Percentiles rank a stretch among this genome's conserved stretches.
Evolutionary conservation across 139 green algal species (phyloP).

Genomic region (Coelastrella sp.): DNA sequence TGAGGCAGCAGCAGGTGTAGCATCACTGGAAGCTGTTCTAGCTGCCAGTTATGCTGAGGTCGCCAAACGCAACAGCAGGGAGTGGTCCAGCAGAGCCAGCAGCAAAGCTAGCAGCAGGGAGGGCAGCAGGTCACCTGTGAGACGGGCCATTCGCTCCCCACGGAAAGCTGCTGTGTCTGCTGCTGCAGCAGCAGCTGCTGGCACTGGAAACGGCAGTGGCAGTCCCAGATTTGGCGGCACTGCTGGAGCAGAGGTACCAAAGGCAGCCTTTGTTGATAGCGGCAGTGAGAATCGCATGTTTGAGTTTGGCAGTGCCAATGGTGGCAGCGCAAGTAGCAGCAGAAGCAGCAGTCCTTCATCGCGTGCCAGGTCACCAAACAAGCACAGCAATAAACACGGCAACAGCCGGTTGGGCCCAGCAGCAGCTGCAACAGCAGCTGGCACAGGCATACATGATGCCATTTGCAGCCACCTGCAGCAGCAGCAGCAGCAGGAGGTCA

Average conservation of each 20-base stretch:
- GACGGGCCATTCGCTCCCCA: not conserved
- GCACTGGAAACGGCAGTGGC: not conserved
- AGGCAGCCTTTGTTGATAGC: no score
- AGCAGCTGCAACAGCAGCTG: not conserved
- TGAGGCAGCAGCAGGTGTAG: not conserved
- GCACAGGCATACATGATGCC: not conserved
- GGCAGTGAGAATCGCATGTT: not conserved
- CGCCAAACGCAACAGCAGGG: not conserved
- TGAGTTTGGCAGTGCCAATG: not conserved
- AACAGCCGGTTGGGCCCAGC: not conserved
- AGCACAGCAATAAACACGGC: not conserved
- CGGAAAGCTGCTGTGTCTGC: not conserved
- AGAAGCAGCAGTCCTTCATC: no score
- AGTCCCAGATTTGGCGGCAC: not conserved
- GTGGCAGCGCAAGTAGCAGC: no score
- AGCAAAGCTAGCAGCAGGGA: not conserved
- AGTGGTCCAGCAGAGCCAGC: not conserved
- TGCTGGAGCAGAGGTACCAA: no score
- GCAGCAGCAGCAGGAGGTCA: not conserved
- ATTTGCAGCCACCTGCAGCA: not conserved
- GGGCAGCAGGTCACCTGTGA: constrained; percentile 1
- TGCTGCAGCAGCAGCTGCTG: not conserved
- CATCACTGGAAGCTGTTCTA: not conserved
- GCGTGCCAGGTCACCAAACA: not conserved
- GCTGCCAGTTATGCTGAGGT: constrained; percentile 22